These are phyloP conservation scores for Achlya hypogyna DNA, from an alignment of 352 stramenopile genomes.

Conservation along the genomic window DNA sequence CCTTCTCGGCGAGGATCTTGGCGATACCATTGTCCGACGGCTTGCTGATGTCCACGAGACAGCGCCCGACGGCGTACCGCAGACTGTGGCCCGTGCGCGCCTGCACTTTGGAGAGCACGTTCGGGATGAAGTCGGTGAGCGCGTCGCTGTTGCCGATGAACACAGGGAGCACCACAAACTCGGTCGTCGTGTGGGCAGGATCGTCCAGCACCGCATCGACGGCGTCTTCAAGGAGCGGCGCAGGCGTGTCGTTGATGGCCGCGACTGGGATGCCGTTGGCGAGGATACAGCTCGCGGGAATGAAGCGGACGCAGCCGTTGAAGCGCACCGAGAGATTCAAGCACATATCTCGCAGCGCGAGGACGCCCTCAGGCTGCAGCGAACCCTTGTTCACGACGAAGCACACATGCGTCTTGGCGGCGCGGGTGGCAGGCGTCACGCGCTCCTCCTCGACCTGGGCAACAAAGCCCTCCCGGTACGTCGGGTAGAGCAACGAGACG, in stretches of 20 bases:
- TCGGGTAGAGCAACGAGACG: conserved; percentile 57
- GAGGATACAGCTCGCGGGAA: conserved; percentile 71
- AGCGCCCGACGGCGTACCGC: conserved; percentile 30
- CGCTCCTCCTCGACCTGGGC: conserved; percentile 73
- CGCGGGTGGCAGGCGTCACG: not conserved
- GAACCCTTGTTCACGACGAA: conserved; percentile 71
- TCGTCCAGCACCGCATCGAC: conserved; percentile 24
- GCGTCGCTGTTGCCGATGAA: conserved; percentile 74
- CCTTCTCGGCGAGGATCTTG: conserved; percentile 47
- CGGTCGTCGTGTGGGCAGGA: conserved; percentile 4
- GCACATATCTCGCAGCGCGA: conserved; percentile 63
- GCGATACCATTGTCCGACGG: conserved; percentile 47
- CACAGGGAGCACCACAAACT: conserved; percentile 59
- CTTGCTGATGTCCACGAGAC: conserved; percentile 44
- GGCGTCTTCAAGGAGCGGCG: conserved; percentile 56
- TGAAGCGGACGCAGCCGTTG: conserved; percentile 29
- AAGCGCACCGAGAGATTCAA: conserved; percentile 56
- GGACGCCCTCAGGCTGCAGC: conserved; percentile 49
- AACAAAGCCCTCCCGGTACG: conserved; percentile 71
- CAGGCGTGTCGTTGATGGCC: conserved; percentile 50
- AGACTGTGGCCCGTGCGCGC: not conserved
- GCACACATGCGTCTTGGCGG: not conserved
- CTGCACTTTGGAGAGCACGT: conserved; percentile 36
- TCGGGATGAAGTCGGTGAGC: conserved; percentile 65
- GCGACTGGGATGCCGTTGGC: conserved; percentile 54